Base-by-base conservation (phyloP, 495 filamentous ascomycete species). In the Lasiosphaeriaceae sp. region DNA sequence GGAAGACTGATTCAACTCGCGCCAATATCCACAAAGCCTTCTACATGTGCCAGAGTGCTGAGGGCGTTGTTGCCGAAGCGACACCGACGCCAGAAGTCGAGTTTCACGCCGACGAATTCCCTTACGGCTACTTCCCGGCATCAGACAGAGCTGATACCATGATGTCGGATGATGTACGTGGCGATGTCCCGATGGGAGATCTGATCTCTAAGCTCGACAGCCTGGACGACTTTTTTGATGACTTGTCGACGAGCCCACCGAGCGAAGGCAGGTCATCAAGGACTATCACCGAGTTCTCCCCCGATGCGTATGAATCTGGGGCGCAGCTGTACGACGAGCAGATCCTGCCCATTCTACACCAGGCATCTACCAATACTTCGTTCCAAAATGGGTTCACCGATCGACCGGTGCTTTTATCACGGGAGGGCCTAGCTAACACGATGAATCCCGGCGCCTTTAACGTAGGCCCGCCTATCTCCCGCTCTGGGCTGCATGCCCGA, bases 21-120 rank as follows among this genome's bases (percentile, higher is more conserved):
- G 81, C 85, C 54, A 97, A 97, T 65, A 92, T 97, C n/a, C 92
- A 97, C 62, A 90, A 92, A 0, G 92, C 94, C 3, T 96, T 96
- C 70, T 94, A 96, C 69, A 96, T 90, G 50, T 96, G 93, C 59
- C 82, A 82, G 47, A 70, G 61, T 14, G 60, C 67, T 23, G 74
- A 78, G 50, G 77, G 75, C 23, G 72, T 81, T 0, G 78, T 84
- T 49, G 80, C 83, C 22, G 87, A 90, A 52, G 78, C 86, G n/a
- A 79, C 80, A 2, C 80, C 85, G 51, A 91, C 90, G 0, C 87
- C 92, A 14, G 90, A 94, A 51, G 86, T 99, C 17, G 90, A 94
- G 62, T 97, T 99, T 75, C 88, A 92, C 54, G 79, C 83, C 4
- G 94, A 99, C 57, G 92, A 96, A 37, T 96, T 89, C 67, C 84